phyloP scores from a whole-genome alignment of 176 grass and related monocot genomes.

The Eragrostis nindensis region DNA sequence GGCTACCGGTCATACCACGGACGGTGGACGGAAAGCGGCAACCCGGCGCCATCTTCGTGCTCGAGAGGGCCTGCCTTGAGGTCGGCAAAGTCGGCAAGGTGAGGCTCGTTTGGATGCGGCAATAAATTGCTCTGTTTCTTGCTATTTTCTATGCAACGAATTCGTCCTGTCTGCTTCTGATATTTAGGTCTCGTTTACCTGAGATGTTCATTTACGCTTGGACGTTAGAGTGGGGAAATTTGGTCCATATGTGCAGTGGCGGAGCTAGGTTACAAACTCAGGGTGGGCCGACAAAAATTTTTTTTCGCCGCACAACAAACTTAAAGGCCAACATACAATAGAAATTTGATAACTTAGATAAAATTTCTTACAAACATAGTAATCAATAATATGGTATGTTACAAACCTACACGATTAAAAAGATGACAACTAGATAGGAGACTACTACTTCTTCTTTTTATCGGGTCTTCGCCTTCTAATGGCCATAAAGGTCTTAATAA shows the following conservation, averaged over 20 bases:
- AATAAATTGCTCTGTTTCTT: constrained; percentile 3
- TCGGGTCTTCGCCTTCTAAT: no score
- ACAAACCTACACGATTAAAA: no score
- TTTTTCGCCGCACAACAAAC: no score
- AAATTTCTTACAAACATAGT: no score
- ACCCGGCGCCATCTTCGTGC: constrained; percentile 78
- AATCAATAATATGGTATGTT: no score
- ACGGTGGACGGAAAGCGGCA: constrained; percentile 55
- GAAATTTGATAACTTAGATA: no score
- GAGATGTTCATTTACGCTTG: background rate
- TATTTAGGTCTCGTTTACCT: background rate
- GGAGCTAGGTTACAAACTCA: no score
- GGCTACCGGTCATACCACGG: constrained; percentile 56
- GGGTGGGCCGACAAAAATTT: no score
- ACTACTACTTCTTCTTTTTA: no score
- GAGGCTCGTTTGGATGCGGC: background rate
- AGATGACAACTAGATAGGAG: no score
- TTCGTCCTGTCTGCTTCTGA: background rate
- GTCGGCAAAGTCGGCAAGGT: constrained; percentile 99
- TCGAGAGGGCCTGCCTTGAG: constrained; percentile 87
- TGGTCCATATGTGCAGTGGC: background rate
- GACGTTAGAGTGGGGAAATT: background rate
- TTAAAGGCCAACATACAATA: no score
- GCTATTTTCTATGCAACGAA: background rate
- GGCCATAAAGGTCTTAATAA: no score